Percentiles rank a stretch among this genome's conserved stretches.
These are phyloP conservation scores for Stereum hirsutum DNA, from an alignment of 1,284 basidiomycete species.

Conservation along the genomic window DNA sequence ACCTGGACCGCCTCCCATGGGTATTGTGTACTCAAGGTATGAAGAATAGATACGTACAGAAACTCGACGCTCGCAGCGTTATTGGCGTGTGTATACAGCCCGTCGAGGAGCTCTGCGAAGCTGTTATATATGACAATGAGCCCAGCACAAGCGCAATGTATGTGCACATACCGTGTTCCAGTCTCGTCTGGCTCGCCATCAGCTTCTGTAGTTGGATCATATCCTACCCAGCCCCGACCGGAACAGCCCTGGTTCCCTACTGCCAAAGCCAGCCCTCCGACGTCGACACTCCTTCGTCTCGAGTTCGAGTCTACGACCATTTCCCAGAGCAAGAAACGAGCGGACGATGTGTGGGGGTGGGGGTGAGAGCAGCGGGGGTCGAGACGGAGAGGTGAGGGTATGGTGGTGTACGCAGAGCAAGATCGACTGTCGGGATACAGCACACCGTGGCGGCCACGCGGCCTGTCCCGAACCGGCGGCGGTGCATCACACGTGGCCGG, in stretches of 20 bases:
- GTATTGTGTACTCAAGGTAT: neutral
- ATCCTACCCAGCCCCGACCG: slow-evolving; percentile 69
- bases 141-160: slow-evolving; percentile 8
- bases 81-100: slow-evolving; percentile 75
- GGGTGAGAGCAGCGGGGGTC: too few relatives aligned
- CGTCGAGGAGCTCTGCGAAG: slow-evolving; percentile 65
- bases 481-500: too few relatives aligned
- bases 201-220: too few relatives aligned
- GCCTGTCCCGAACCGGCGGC: too few relatives aligned
- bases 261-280: slow-evolving; percentile 76
- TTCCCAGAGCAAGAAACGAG: too few relatives aligned
- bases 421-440: too few relatives aligned
- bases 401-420: too few relatives aligned
- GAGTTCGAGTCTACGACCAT: too few relatives aligned
- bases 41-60: slow-evolving; percentile 15
- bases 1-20: slow-evolving; percentile 14
- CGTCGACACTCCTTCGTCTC: slow-evolving; percentile 72
- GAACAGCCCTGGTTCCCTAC: slow-evolving; percentile 47
- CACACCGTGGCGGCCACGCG: too few relatives aligned
- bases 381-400: too few relatives aligned
- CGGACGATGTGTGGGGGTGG: too few relatives aligned
- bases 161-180: slow-evolving; percentile 43
- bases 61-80: slow-evolving; percentile 45
- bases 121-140: slow-evolving; percentile 2
- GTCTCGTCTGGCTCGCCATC: slow-evolving; percentile 27